A percentile compares a stretch with the other conserved stretches of the same genome.
These are phyloP conservation scores for Tolypocladium inflatum DNA, from an alignment of 2,329 filamentous ascomycete genomes.

Conservation along the genomic window DNA sequence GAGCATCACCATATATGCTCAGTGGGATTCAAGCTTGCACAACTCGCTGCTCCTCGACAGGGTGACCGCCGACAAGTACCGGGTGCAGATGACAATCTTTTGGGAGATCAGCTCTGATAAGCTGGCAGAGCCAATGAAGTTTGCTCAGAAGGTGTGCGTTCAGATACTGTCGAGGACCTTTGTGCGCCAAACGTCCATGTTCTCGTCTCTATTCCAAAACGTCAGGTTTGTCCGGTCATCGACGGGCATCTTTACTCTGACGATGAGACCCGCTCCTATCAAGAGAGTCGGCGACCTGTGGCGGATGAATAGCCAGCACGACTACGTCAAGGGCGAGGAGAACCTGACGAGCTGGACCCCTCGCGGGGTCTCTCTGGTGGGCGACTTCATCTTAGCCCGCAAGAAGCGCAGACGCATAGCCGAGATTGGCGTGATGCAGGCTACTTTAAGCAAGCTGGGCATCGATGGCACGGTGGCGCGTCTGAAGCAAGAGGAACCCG, in stretches of 20 bases:
- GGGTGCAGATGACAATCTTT: constrained; percentile 74
- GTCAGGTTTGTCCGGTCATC: constrained; percentile 80
- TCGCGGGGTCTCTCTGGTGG: constrained; percentile 81
- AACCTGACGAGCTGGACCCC: constrained; percentile 76
- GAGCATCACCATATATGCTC: constrained; percentile 75
- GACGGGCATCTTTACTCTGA: constrained; percentile 76
- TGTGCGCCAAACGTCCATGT: constrained; percentile 77
- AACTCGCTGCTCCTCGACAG: constrained; percentile 88
- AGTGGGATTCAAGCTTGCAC: constrained; percentile 95
- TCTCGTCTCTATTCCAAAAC: constrained; percentile 78
- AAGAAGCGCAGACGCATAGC: constrained; percentile 65
- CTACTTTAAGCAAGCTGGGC: constrained; percentile 51
- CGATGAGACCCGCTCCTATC: constrained; percentile 78
- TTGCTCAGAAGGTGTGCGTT: constrained; percentile 69
- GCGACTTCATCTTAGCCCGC: constrained; percentile 69
- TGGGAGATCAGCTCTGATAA: constrained; percentile 83
- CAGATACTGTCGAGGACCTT: constrained; percentile 80
- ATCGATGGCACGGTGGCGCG: constrained; percentile 30
- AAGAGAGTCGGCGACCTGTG: constrained; percentile 89
- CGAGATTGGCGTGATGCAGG: constrained; percentile 70
- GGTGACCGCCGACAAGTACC: constrained; percentile 84
- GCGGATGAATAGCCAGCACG: constrained; percentile 90
- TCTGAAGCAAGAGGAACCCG: constrained; percentile 22
- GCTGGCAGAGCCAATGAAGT: constrained; percentile 80
- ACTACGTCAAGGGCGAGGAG: constrained; percentile 96